These are phyloP conservation scores for Friedmanniomyces simplex DNA, from an alignment of 495 filamentous ascomycete species.

Conservation along the genomic window DNA sequence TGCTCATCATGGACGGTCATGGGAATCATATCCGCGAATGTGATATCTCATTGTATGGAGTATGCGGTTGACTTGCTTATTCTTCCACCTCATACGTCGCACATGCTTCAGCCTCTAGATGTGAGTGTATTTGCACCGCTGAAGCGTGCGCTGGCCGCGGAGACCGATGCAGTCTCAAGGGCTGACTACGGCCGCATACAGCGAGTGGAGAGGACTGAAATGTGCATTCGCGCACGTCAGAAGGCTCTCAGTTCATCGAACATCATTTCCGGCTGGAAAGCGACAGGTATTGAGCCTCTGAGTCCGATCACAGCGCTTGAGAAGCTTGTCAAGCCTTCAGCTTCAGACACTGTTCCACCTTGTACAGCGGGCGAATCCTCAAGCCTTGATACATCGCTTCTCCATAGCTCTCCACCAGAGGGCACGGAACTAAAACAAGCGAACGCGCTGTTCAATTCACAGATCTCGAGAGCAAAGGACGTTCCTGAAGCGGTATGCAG, in stretches of 20 bases:
- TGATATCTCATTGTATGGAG: conserved; percentile 8
- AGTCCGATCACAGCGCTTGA: conserved; percentile 1
- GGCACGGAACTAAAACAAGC: too few species aligned
- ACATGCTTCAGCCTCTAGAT: conserved; percentile 15
- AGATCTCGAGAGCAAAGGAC: too few species aligned
- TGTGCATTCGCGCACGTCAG: conserved; percentile 6
- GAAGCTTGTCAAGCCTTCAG: too few species aligned
- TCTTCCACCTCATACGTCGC: conserved; percentile 16
- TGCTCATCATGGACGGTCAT: conserved; percentile 18
- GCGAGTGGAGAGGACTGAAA: conserved; percentile 9
- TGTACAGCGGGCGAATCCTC: too few species aligned
- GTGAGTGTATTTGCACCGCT: conserved; percentile 10
- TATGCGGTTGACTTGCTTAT: conserved; percentile 15
- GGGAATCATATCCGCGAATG: conserved; percentile 12
- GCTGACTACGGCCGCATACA: conserved; percentile 4
- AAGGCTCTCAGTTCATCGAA: neutral
- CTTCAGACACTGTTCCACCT: too few species aligned
- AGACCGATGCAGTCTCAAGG: conserved; percentile 5
- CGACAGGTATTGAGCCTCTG: neutral
- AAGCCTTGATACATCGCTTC: too few species aligned
- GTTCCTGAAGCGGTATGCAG: too few species aligned
- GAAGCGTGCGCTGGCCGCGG: conserved; percentile 10
- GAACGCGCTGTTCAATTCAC: too few species aligned
- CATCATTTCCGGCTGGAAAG: conserved; percentile 1
- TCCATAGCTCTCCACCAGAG: too few species aligned